Conservation (phyloP, 345 rosid genomes). For the Toxicodendron radicans region DNA sequence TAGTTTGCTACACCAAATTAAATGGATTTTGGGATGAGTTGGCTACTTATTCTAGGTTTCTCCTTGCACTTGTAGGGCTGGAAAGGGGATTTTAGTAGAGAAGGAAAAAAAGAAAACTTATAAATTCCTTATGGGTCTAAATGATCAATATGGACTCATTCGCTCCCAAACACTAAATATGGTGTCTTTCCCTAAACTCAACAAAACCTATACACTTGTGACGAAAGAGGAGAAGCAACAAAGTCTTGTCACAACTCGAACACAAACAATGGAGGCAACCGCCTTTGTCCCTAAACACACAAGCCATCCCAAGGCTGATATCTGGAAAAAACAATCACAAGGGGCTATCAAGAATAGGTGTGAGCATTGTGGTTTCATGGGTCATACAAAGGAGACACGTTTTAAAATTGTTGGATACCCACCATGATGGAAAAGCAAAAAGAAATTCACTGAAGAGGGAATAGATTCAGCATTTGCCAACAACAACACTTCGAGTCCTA, state of each 20-base stretch:
- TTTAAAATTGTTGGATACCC: too few species aligned
- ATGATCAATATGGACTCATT: background rate
- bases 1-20: background rate
- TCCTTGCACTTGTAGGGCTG: background rate
- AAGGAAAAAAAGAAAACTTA: background rate
- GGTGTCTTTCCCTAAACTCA: background rate
- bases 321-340: background rate
- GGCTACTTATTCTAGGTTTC: background rate
- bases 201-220: background rate
- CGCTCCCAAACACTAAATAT: background rate
- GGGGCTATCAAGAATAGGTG: too few species aligned
- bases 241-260: too few species aligned
- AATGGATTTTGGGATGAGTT: background rate
- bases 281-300: background rate
- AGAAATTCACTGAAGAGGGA: background rate
- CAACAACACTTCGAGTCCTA: background rate
- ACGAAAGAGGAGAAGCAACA: background rate
- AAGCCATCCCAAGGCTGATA: too few species aligned
- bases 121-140: background rate
- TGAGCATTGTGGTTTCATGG: too few species aligned
- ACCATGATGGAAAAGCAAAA: too few species aligned
- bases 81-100: background rate
- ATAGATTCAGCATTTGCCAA: background rate
- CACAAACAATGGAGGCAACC: background rate
- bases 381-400: too few species aligned